Conservation (phyloP, 345 rosid species). For the Eucalyptus marginata region DNA sequence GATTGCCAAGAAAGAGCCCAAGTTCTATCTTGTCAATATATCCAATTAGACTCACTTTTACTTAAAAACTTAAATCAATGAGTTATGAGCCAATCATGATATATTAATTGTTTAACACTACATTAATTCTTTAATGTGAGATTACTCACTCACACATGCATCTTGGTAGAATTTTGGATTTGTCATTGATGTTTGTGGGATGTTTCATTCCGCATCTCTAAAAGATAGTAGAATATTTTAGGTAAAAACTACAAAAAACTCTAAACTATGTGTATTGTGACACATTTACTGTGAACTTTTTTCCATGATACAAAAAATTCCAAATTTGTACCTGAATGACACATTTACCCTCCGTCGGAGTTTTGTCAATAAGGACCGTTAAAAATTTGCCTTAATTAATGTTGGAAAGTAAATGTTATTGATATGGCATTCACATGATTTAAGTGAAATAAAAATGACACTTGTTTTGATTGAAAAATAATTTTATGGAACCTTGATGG, state of each 20-base stretch:
- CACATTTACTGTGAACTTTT: rapidly evolving
- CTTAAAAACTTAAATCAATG: rapidly evolving
- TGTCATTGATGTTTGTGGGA: background rate
- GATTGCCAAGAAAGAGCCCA: too few species aligned
- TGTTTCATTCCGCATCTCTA: background rate
- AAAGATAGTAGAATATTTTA: too few species aligned
- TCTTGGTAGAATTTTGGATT: background rate
- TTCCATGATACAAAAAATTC: background rate
- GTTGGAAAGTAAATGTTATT: background rate
- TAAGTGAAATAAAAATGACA: background rate
- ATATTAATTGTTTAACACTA: too few species aligned
- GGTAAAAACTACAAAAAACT: rapidly evolving
- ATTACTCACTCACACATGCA: too few species aligned
- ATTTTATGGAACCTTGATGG: background rate
- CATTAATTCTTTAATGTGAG: rapidly evolving
- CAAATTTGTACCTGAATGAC: rapidly evolving
- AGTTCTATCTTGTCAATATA: too few species aligned
- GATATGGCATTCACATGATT: too few species aligned
- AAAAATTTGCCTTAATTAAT: too few species aligned
- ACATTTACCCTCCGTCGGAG: rapidly evolving
- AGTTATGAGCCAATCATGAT: too few species aligned
- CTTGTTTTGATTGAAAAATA: too few species aligned
- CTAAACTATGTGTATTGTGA: background rate
- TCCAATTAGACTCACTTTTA: too few species aligned
- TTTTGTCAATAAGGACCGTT: background rate